Conservation (phyloP, 192 early-diverging fungal species). For the Umbelopsis sp. region DNA sequence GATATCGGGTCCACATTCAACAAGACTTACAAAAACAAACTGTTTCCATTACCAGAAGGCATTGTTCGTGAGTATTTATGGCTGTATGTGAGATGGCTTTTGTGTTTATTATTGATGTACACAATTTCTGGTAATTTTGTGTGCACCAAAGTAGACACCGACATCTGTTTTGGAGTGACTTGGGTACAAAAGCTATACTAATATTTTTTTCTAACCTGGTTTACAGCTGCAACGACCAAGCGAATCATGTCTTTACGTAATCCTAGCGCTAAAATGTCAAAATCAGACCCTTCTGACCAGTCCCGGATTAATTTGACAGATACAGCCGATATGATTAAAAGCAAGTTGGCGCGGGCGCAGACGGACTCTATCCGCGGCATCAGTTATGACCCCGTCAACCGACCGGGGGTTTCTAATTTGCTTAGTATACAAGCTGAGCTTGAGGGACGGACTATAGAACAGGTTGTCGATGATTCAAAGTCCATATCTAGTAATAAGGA, state of each 20-base stretch:
- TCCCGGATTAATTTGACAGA: conserved; percentile 82
- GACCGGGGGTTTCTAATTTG: conserved; percentile 87
- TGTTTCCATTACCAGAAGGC: conserved; percentile 72
- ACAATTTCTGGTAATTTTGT: no score
- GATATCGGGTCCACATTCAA: conserved; percentile 81
- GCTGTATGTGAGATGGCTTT: no score
- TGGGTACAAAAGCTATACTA: no score
- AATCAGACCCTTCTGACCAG: conserved; percentile 71
- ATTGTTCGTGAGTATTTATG: conserved; percentile 57
- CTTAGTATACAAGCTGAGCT: conserved; percentile 74
- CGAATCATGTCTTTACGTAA: conserved; percentile 86
- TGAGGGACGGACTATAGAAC: conserved; percentile 42
- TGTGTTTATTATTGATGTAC: no score
- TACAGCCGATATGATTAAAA: conserved; percentile 59
- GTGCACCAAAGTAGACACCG: no score
- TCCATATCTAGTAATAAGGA: conserved; percentile 52
- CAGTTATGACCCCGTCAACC: conserved; percentile 65
- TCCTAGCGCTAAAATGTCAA: conserved; percentile 86
- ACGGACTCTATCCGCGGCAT: conserved; percentile 72
- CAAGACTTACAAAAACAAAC: conserved; percentile 57
- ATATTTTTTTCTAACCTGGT: no score
- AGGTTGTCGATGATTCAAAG: conserved; percentile 52
- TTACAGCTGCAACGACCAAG: conserved; percentile 51
- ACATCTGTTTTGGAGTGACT: no score
- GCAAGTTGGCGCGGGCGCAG: conserved; percentile 71